Evolutionary conservation across 2,329 filamentous ascomycete genomes (phyloP).

Genomic region (Laburnicola sp.): DNA sequence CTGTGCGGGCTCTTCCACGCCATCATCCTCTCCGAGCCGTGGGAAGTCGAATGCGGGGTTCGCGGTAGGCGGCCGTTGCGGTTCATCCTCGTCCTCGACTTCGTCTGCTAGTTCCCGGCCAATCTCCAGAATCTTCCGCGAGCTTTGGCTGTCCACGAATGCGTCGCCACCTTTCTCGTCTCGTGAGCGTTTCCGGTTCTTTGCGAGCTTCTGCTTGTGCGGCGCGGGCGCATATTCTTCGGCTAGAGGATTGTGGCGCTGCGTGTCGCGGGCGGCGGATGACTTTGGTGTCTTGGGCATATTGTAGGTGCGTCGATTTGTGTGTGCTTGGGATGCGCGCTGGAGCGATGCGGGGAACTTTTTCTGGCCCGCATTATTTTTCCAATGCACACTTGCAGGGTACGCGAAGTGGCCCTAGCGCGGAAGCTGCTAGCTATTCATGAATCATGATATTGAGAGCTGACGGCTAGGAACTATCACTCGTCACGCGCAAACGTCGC

Average conservation of each 20-base stretch:
- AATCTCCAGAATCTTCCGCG: conserved; percentile 84
- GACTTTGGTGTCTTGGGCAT: too few species aligned
- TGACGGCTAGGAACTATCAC: conserved; percentile 1
- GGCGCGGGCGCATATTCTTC: conserved; percentile 76
- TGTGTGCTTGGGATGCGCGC: not conserved
- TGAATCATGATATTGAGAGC: not conserved
- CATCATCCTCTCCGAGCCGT: conserved; percentile 62
- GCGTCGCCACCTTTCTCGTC: conserved; percentile 64
- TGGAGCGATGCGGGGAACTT: conserved; percentile 10
- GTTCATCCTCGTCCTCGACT: conserved; percentile 60
- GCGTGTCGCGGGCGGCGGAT: too few species aligned
- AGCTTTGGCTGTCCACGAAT: conserved; percentile 86
- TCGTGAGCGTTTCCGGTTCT: conserved; percentile 62
- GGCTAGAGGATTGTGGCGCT: conserved; percentile 86
- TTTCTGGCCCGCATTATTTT: conserved; percentile 8
- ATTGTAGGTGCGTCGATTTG: conserved; percentile 2
- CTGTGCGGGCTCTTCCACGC: conserved; percentile 50
- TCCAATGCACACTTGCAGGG: conserved; percentile 4
- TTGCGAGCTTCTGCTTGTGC: conserved; percentile 69
- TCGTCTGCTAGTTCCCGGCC: conserved; percentile 88
- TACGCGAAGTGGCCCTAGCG: not conserved
- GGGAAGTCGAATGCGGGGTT: conserved; percentile 78
- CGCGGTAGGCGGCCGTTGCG: conserved; percentile 47
- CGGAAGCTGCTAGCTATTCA: not conserved
- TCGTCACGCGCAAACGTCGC: not conserved